Evolutionary conservation across 208 protist genomes (phyloP).

Genomic region (Leishmania major): DNA sequence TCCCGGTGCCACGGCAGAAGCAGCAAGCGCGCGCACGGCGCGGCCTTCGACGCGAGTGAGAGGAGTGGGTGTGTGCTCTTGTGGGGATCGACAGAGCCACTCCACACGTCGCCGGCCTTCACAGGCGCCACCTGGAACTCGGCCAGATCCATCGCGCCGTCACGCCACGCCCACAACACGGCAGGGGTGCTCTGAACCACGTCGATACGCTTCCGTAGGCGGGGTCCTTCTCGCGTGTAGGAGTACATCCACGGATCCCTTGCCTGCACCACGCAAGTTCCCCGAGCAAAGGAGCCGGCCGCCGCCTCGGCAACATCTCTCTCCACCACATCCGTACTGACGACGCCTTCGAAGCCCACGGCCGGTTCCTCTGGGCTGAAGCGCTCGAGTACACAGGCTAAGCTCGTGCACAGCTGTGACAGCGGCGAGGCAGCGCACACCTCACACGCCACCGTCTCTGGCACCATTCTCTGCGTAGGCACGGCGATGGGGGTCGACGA

Average conservation of each 20-base stretch:
- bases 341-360: background rate
- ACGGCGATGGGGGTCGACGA: background rate
- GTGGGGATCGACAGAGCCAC: background rate
- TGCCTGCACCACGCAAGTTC: background rate
- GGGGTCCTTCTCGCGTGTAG: slow-evolving; percentile 49
- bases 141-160: slow-evolving; percentile 60
- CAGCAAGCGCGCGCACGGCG: slow-evolving; percentile 67
- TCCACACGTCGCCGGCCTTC: background rate
- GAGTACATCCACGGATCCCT: slow-evolving; percentile 28
- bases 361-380: slow-evolving; percentile 11
- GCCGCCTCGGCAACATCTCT: background rate
- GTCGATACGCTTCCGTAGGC: slow-evolving; percentile 54
- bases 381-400: slow-evolving; percentile 28
- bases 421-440: slow-evolving; percentile 23
- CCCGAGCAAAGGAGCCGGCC: background rate
- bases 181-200: slow-evolving; percentile 49
- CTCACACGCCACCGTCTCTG: slow-evolving; percentile 24
- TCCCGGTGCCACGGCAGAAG: slow-evolving; percentile 53
- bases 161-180: slow-evolving; percentile 59
- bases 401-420: slow-evolving; percentile 24
- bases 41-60: slow-evolving; percentile 6
- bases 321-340: background rate
- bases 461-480: background rate
- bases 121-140: slow-evolving; percentile 4
- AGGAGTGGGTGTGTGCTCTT: slow-evolving; percentile 42